These are phyloP conservation scores for Candida stauntonica DNA, from an alignment of 805 yeast genomes.

Conservation along the genomic window DNA sequence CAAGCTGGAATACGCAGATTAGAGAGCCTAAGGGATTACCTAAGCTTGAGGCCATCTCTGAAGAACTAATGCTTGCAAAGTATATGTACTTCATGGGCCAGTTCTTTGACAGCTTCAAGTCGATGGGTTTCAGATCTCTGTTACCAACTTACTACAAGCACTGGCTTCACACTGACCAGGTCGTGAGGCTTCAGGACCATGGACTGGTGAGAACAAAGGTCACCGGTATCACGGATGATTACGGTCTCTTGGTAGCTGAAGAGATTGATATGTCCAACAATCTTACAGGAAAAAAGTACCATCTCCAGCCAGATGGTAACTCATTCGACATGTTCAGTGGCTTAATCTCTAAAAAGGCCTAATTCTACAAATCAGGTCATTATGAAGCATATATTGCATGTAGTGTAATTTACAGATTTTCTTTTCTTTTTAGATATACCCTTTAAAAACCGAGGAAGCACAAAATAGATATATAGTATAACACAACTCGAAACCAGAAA, in stretches of 20 bases:
- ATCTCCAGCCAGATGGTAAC: slow-evolving; percentile 95
- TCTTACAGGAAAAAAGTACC: slow-evolving; percentile 52
- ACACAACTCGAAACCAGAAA: too few species aligned
- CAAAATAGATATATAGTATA: slow-evolving; percentile 1
- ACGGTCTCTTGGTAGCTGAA: slow-evolving; percentile 77
- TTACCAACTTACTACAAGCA: slow-evolving; percentile 67
- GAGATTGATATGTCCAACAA: slow-evolving; percentile 47
- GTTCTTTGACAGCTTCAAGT: slow-evolving; percentile 54
- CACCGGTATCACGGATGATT: slow-evolving; percentile 77
- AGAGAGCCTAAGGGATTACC: slow-evolving; percentile 38
- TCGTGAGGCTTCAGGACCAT: slow-evolving; percentile 60
- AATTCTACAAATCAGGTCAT: background rate
- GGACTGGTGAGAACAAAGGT: slow-evolving; percentile 55
- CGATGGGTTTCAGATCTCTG: slow-evolving; percentile 64
- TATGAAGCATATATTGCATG: background rate
- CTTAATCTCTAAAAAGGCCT: slow-evolving; percentile 58
- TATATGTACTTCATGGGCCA: slow-evolving; percentile 61
- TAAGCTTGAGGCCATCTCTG: slow-evolving; percentile 25
- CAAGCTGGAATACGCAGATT: slow-evolving; percentile 51
- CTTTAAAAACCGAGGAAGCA: background rate
- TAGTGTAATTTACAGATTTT: slow-evolving; percentile 6
- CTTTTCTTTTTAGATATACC: slow-evolving; percentile 1
- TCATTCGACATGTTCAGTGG: slow-evolving; percentile 95
- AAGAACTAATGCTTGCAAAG: slow-evolving; percentile 59
- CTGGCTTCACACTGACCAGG: slow-evolving; percentile 83